Evolutionary conservation across 139 green algal species (phyloP).

Genomic region (Zygnema cylindricum): DNA sequence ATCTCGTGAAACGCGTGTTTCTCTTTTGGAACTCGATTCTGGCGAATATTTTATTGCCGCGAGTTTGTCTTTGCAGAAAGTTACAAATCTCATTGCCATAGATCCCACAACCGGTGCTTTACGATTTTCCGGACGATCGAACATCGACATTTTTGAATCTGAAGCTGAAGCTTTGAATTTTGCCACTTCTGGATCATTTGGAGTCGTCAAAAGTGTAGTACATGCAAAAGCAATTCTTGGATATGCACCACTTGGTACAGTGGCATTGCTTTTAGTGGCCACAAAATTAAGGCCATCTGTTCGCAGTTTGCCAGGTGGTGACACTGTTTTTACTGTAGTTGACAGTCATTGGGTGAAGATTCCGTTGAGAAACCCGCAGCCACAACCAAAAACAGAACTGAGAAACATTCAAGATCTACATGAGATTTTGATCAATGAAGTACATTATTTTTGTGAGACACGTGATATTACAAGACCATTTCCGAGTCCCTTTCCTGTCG

Average conservation of each 20-base stretch:
- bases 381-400: slow-evolving; percentile 21
- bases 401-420: slow-evolving; percentile 63
- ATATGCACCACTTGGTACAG: slow-evolving; percentile 76
- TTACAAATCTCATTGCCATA: slow-evolving; percentile 54
- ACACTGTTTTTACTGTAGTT: slow-evolving; percentile 82
- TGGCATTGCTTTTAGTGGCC: slow-evolving; percentile 83
- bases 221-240: slow-evolving; percentile 78
- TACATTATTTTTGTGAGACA: slow-evolving; percentile 95
- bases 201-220: slow-evolving; percentile 44
- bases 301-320: slow-evolving; percentile 80
- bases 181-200: slow-evolving; percentile 7
- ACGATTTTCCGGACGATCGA: slow-evolving; percentile 1
- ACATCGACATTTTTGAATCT: slow-evolving; percentile 45
- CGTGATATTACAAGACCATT: slow-evolving; percentile 92
- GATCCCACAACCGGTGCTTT: slow-evolving; percentile 56
- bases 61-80: not conserved
- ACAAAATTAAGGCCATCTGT: slow-evolving; percentile 76
- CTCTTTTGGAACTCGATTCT: slow-evolving; percentile 41
- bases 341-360: slow-evolving; percentile 83
- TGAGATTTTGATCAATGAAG: slow-evolving; percentile 73
- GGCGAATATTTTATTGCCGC: slow-evolving; percentile 43
- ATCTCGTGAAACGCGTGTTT: slow-evolving; percentile 15
- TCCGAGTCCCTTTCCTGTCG: slow-evolving; percentile 12
- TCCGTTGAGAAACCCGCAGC: slow-evolving; percentile 63
- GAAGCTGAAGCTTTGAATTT: slow-evolving; percentile 43